These are phyloP conservation scores for Podaxis sp. DNA, from an alignment of 768 basidiomycete genomes.

Conservation along the genomic window DNA sequence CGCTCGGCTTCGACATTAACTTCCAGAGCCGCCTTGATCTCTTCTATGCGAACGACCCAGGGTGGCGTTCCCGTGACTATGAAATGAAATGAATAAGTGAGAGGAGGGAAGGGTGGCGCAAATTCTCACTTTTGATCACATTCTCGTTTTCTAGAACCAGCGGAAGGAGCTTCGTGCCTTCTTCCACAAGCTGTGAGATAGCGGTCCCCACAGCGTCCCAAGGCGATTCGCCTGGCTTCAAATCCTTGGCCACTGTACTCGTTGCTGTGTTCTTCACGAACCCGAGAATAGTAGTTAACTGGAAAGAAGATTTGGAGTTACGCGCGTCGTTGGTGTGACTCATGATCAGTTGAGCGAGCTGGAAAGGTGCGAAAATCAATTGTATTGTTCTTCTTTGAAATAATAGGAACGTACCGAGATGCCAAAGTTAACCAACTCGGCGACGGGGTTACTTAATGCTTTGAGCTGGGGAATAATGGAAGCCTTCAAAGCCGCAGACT, in stretches of 20 bases:
- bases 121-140: constrained; percentile 67
- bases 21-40: constrained; percentile 80
- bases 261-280: constrained; percentile 74
- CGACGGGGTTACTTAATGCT: constrained; percentile 65
- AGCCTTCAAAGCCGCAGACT: constrained; percentile 69
- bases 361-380: background rate
- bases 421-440: constrained; percentile 87
- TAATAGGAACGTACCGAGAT: constrained; percentile 60
- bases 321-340: constrained; percentile 84
- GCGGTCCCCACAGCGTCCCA: constrained; percentile 80
- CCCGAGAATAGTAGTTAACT: constrained; percentile 64
- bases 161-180: constrained; percentile 70
- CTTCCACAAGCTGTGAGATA: constrained; percentile 66
- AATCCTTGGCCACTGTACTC: constrained; percentile 65
- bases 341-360: constrained; percentile 91
- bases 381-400: background rate
- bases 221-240: constrained; percentile 60
- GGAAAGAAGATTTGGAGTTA: constrained; percentile 73
- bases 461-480: constrained; percentile 74
- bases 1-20: constrained; percentile 92
- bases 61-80: constrained; percentile 75
- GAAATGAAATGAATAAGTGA: constrained; percentile 4
- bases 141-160: constrained; percentile 73
- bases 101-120: background rate
- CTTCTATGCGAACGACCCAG: constrained; percentile 79